phyloP scores from a whole-genome alignment of 345 rosid species.

The Eucalyptus curtisii region DNA sequence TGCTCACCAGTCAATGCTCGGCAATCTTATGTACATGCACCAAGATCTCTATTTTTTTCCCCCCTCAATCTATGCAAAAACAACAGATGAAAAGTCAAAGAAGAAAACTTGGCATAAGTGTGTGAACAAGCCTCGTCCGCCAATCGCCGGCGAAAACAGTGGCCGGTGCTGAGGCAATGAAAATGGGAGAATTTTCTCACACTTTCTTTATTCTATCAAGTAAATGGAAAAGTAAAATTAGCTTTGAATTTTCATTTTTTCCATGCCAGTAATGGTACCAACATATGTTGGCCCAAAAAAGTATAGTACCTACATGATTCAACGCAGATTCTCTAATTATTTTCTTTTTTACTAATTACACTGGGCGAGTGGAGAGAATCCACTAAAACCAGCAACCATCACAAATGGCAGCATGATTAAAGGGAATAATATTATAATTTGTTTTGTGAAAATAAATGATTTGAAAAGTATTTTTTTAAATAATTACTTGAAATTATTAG shows the following conservation, averaged over 20 bases:
- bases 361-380: background rate
- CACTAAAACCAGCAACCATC: background rate
- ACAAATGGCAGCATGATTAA: background rate
- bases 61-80: background rate
- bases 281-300: background rate
- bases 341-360: background rate
- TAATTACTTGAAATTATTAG: background rate
- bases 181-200: too few relatives aligned
- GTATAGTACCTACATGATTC: accelerated
- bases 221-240: background rate
- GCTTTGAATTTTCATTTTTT: background rate
- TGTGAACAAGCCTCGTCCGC: background rate
- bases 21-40: background rate
- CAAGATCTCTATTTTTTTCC: background rate
- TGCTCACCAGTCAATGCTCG: background rate
- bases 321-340: background rate
- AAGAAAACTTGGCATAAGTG: background rate
- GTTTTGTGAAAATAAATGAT: accelerated
- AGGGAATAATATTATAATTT: background rate
- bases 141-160: accelerated
- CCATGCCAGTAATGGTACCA: background rate
- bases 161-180: background rate
- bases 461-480: background rate
- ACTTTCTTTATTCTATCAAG: too few relatives aligned
- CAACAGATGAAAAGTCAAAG: background rate